Percentiles rank a stretch among this genome's conserved stretches.
Evolutionary conservation across 2,329 filamentous ascomycete species (phyloP).

Genomic region (Elsinoe fawcettii): DNA sequence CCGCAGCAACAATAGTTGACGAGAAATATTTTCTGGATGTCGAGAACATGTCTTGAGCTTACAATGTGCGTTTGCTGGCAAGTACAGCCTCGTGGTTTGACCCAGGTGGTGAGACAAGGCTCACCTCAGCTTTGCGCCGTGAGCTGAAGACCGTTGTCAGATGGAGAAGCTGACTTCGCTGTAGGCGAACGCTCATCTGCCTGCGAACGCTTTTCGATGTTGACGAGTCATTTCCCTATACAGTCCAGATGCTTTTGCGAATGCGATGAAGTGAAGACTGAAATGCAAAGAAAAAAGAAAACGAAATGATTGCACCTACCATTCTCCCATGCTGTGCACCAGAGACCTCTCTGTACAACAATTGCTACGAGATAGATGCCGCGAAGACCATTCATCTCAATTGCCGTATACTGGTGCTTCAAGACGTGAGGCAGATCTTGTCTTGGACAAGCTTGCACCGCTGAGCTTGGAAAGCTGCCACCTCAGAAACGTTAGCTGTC

Average conservation of each 20-base stretch:
- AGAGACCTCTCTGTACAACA: too few species aligned
- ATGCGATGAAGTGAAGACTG: neutral
- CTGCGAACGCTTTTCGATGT: neutral
- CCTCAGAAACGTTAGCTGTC: neutral
- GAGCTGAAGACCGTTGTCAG: neutral
- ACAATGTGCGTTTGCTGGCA: neutral
- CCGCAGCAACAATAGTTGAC: neutral
- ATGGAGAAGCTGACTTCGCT: neutral
- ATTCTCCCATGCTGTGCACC: too few species aligned
- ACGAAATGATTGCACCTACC: too few species aligned
- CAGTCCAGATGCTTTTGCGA: neutral
- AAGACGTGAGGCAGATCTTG: neutral
- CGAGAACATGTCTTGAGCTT: neutral
- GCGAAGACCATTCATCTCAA: neutral
- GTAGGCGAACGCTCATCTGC: neutral
- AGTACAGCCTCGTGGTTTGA: neutral
- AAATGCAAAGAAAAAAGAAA: neutral
- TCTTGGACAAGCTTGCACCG: slow-evolving; percentile 1
- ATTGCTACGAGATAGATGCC: too few species aligned
- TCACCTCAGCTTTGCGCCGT: neutral
- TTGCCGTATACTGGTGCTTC: neutral
- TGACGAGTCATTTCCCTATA: neutral
- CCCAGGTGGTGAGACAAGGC: neutral
- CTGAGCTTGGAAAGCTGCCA: neutral
- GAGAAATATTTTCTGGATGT: neutral